Conservation (phyloP, 306 rosid genomes). For the Senna siamea region DNA sequence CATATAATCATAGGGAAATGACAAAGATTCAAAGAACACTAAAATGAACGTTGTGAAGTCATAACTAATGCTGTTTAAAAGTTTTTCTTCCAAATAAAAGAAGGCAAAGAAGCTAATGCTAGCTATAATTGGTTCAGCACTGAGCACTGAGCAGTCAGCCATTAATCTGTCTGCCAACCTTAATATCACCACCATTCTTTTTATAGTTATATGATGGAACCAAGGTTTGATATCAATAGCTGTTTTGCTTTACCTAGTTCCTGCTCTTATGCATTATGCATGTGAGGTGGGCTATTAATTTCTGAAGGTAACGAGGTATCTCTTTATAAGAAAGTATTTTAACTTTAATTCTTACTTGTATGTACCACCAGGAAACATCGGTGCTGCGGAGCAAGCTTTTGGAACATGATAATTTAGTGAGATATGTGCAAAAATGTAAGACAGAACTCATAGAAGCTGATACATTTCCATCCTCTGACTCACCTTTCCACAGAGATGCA, state of each 20-base stretch:
- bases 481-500: conserved; percentile 48
- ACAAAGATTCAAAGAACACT: neutral
- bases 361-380: conserved; percentile 77
- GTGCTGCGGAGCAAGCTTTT: conserved; percentile 64
- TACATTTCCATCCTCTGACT: conserved; percentile 52
- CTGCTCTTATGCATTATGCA: neutral
- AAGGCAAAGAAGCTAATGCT: neutral
- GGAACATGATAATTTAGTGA: conserved; percentile 75
- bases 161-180: neutral
- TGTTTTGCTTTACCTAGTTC: conserved; percentile 1
- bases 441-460: conserved; percentile 57
- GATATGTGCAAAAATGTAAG: conserved; percentile 67
- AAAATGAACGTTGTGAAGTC: neutral
- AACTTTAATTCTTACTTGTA: conserved; percentile 36
- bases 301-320: neutral
- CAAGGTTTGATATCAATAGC: too few species aligned
- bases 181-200: neutral
- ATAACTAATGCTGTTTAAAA: neutral
- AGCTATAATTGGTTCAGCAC: neutral
- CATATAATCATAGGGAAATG: neutral
- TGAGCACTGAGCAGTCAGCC: neutral
- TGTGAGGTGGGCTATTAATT: conserved; percentile 10
- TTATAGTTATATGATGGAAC: too few species aligned
- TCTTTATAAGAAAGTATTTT: conserved; percentile 16
- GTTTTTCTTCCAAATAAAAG: neutral